A percentile compares a stretch with the other conserved stretches of the same genome.
Conservation (phyloP, 2,329 filamentous ascomycete species). For the Arthroderma sp. region DNA sequence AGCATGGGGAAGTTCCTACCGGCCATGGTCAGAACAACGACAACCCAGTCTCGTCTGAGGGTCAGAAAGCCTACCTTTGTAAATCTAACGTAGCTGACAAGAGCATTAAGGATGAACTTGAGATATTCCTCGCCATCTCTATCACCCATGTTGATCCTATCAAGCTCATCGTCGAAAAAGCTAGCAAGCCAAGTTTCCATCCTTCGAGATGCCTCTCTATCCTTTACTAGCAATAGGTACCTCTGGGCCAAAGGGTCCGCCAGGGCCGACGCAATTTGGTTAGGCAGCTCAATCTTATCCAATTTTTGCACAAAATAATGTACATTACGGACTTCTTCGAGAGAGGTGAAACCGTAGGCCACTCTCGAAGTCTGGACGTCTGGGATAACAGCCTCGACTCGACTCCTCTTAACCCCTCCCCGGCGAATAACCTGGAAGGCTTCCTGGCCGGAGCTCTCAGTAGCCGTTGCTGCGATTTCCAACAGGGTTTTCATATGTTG, state of each 20-base stretch:
- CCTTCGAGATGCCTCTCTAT: conserved; percentile 34
- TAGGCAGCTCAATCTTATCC: conserved; percentile 68
- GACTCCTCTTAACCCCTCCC: conserved; percentile 37
- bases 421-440: conserved; percentile 53
- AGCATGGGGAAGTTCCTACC: conserved; percentile 21
- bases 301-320: conserved; percentile 57
- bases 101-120: conserved; percentile 21
- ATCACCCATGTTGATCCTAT: conserved; percentile 31
- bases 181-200: conserved; percentile 27
- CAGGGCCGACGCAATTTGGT: conserved; percentile 65
- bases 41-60: neutral
- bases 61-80: conserved; percentile 21
- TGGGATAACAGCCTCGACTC: conserved; percentile 44
- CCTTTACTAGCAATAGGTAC: conserved; percentile 51
- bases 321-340: conserved; percentile 67
- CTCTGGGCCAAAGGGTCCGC: conserved; percentile 69
- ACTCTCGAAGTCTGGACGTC: conserved; percentile 61
- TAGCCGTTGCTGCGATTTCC: conserved; percentile 27
- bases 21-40: conserved; percentile 1
- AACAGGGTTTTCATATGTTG: conserved; percentile 55
- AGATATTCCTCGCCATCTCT: conserved; percentile 16
- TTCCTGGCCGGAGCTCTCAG: conserved; percentile 30
- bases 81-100: conserved; percentile 23
- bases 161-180: conserved; percentile 26
- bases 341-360: conserved; percentile 42